Evolutionary conservation across 176 grass and related monocot species (phyloP).

Genomic region (Cenchrus fungigraminus): DNA sequence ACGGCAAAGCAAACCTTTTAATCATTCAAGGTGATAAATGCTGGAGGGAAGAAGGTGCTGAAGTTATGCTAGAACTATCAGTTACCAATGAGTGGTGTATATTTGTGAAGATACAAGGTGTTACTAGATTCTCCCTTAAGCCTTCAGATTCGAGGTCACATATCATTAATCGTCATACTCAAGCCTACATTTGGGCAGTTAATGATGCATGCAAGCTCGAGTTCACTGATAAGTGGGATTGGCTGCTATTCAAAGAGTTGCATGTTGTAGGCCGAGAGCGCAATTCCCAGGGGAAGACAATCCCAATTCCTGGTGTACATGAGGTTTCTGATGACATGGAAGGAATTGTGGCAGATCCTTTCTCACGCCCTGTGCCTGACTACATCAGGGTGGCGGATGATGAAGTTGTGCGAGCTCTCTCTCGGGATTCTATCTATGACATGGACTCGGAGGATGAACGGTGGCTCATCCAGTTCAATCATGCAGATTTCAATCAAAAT

Average conservation of each 20-base stretch:
- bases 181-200: conserved; percentile 83
- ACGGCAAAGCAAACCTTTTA: conserved; percentile 72
- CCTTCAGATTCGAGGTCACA: conserved; percentile 69
- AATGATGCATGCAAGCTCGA: conserved; percentile 89
- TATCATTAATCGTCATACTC: conserved; percentile 81
- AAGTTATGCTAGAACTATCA: conserved; percentile 64
- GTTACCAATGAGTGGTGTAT: conserved; percentile 80
- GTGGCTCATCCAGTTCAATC: conserved; percentile 63
- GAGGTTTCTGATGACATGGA: conserved; percentile 56
- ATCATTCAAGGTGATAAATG: conserved; percentile 69
- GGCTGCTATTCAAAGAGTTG: conserved; percentile 93
- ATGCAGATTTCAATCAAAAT: conserved; percentile 43
- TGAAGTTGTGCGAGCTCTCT: conserved; percentile 73
- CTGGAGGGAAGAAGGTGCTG: conserved; percentile 84
- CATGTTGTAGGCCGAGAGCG: conserved; percentile 69
- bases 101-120: conserved; percentile 70
- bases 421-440: conserved; percentile 64
- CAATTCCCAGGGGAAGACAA: conserved; percentile 58
- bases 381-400: conserved; percentile 72
- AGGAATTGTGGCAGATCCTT: conserved; percentile 44
- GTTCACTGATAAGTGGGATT: conserved; percentile 83
- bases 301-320: conserved; percentile 71
- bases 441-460: conserved; percentile 86
- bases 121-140: conserved; percentile 59
- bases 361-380: conserved; percentile 59